Conservation (phyloP, 75 land plant genomes). For the Sequoiadendron giganteum region DNA sequence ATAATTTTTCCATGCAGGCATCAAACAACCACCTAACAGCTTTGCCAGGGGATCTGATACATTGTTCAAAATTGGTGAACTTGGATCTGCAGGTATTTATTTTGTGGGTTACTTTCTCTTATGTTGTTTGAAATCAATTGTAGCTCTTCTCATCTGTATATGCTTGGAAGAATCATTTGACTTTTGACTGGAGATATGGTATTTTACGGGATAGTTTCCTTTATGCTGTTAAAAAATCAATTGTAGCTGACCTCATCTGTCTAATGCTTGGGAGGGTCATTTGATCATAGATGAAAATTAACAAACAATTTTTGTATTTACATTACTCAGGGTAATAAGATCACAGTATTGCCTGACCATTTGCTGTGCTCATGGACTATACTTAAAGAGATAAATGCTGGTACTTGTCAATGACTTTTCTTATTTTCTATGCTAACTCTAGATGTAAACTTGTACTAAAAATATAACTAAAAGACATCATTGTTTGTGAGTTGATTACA, state of each 20-base stretch:
- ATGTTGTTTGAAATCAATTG: too few relatives aligned
- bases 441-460: not conserved
- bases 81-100: constrained; percentile 76
- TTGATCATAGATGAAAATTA: constrained; percentile 1
- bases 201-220: not conserved
- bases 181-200: constrained; percentile 51
- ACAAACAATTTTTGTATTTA: not conserved
- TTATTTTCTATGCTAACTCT: constrained; percentile 2
- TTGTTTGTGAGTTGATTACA: not conserved
- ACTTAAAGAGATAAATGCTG: constrained; percentile 88
- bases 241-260: not conserved
- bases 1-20: constrained; percentile 37
- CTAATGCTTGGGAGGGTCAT: not conserved
- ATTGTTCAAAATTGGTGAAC: constrained; percentile 65
- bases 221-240: not conserved
- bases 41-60: constrained; percentile 69
- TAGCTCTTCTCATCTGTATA: not conserved
- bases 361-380: constrained; percentile 55
- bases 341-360: constrained; percentile 44
- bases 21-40: constrained; percentile 58
- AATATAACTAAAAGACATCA: not conserved
- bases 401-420: constrained; percentile 26
- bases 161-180: not conserved
- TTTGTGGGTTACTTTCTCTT: not conserved
- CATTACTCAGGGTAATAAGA: constrained; percentile 74